Base-by-base conservation (phyloP, 768 basidiomycete genomes). In the Brasilioporus rufonigricans region DNA sequence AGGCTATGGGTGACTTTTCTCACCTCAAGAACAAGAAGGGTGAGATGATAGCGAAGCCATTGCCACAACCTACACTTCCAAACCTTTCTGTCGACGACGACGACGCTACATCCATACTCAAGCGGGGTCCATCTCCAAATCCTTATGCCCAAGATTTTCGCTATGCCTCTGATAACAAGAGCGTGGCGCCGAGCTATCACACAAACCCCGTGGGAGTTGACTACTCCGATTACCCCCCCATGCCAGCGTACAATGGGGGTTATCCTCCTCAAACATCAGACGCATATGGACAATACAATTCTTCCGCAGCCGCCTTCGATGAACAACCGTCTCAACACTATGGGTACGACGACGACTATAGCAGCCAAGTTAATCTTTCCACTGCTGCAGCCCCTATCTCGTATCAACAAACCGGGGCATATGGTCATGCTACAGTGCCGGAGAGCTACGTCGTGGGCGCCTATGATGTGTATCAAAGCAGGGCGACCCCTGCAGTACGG, bases 1-100 rank as follows among this genome's bases (percentile, higher is more conserved):
- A 98, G 71, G 97, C 94, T 4, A 83, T 82, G 64, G 93, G 93
- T 53, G 95, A 94, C 68, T 93, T 75, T 72, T 89, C 89, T 43
- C 93, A 95, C 68, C 78, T 96, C 60, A 94, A 90, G 79, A 92
- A 93, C 76, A 91, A 91, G 79, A 93, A 91, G 69, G 94, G 93
- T 52, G 86, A 91, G 67, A 73, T 89, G 64, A 79, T 91, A 52
- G 83, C 78, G n/a, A 81, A 86, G 61, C 87, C 86, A 11, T 79
- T 93, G 7, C 92, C 93, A 19, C 93, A 97, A 72, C 97, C 97
- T 1, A 99, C 97, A 10, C 81, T 98, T 32, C 97, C 97, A 14
- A 91, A 90, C 59, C 78, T 99, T 47, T 86, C 84, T n/a, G 79
- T 97, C 44, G 88, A 95, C 52, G 90, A 94, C 59, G 69, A 79